Evolutionary conservation across 805 yeast genomes (phyloP).

Genomic region (Sugiyamaella floridensis): DNA sequence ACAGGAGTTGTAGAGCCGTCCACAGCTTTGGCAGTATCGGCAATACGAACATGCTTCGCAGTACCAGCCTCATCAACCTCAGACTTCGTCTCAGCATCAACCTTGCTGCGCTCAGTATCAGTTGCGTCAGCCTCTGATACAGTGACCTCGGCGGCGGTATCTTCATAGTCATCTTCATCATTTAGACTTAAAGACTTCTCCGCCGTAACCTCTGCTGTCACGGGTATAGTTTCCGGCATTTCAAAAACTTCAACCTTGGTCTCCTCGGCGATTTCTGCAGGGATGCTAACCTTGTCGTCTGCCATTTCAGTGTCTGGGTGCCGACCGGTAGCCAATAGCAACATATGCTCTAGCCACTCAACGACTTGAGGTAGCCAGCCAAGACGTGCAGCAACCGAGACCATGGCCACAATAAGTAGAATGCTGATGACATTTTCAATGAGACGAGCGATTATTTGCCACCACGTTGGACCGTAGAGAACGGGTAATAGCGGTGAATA

Average conservation of each 20-base stretch:
- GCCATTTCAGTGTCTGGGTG: not conserved
- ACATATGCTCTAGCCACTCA: slow-evolving; percentile 17
- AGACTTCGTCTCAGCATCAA: not conserved
- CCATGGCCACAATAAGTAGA: slow-evolving; percentile 24
- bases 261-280: not conserved
- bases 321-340: slow-evolving; percentile 4
- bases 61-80: not conserved
- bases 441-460: slow-evolving; percentile 18
- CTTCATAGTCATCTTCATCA: not conserved
- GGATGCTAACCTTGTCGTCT: not conserved
- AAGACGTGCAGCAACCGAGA: slow-evolving; percentile 24
- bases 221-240: not conserved
- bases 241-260: not conserved
- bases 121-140: not conserved
- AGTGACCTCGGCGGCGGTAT: not conserved
- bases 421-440: slow-evolving; percentile 38
- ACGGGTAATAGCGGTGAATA: slow-evolving; percentile 6
- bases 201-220: not conserved
- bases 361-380: slow-evolving; percentile 23
- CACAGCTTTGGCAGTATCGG: slow-evolving; percentile 29
- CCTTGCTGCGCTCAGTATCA: slow-evolving; percentile 1
- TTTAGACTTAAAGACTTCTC: not conserved
- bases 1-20: slow-evolving; percentile 16
- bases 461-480: slow-evolving; percentile 14
- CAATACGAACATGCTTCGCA: slow-evolving; percentile 1